phyloP scores from a whole-genome alignment of 2,329 filamentous ascomycete genomes.

The Colletotrichum cuscutae region DNA sequence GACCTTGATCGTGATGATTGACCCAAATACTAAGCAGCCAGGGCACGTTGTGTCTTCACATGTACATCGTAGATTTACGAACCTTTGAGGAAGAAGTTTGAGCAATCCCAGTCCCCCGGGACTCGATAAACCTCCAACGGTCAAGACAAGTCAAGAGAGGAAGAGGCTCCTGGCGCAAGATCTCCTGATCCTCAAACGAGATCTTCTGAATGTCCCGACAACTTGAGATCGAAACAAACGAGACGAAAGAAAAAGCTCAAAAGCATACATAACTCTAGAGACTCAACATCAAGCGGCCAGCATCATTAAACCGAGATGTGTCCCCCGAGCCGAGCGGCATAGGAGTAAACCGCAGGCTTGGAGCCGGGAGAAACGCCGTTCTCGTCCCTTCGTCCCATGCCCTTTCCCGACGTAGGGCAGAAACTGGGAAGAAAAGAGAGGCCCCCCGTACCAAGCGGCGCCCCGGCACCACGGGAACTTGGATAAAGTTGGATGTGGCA shows the following conservation, averaged over 20 bases:
- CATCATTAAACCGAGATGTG: conserved; percentile 2
- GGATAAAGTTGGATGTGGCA: conserved; percentile 34
- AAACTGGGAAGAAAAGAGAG: neutral
- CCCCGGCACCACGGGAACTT: conserved; percentile 15
- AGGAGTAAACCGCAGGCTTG: conserved; percentile 4
- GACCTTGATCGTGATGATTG: neutral
- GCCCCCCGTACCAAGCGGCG: neutral
- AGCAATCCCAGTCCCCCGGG: neutral
- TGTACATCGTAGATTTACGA: neutral
- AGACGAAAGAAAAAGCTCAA: neutral
- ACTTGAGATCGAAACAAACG: neutral
- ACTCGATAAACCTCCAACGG: neutral
- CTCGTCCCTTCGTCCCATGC: conserved; percentile 14
- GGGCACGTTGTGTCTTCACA: neutral
- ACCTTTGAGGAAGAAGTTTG: neutral
- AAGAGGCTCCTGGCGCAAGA: neutral
- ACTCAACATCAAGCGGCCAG: neutral
- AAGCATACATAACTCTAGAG: too few species aligned
- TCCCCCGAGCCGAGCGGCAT: conserved; percentile 23
- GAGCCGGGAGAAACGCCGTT: neutral
- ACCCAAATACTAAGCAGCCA: neutral
- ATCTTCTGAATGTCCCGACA: neutral
- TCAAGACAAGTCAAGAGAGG: neutral
- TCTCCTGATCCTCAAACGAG: neutral
- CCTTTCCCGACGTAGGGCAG: neutral